Conservation (phyloP, 805 yeast genomes). For the Zygosaccharomyces lentus region DNA sequence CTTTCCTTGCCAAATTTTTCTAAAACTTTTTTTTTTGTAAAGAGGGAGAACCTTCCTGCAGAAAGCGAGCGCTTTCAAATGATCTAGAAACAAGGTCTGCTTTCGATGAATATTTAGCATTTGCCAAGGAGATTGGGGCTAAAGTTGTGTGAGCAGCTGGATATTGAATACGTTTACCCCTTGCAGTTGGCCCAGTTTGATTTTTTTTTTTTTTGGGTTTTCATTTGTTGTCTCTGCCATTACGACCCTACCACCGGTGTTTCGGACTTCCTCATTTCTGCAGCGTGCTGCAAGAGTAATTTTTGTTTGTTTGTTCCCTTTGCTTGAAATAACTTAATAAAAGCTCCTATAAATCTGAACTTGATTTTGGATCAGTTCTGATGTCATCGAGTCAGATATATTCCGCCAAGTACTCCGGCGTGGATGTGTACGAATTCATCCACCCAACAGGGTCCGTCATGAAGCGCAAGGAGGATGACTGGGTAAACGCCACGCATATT, state of each 20-base stretch:
- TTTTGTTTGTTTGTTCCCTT: neutral
- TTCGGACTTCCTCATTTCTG: neutral
- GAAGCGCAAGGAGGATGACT: conserved; percentile 71
- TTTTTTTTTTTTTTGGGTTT: neutral
- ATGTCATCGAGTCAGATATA: conserved; percentile 43
- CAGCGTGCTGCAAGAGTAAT: neutral
- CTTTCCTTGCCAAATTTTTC: neutral
- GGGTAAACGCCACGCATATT: conserved; percentile 95
- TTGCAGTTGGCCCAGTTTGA: neutral
- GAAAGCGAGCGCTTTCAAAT: conserved; percentile 6
- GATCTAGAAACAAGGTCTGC: neutral
- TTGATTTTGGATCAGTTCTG: neutral
- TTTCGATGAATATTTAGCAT: neutral
- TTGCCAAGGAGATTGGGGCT: neutral
- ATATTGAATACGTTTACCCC: neutral
- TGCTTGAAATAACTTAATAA: neutral
- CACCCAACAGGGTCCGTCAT: conserved; percentile 67
- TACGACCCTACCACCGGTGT: neutral
- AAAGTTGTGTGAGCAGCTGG: neutral
- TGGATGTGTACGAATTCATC: conserved; percentile 76
- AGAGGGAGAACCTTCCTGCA: neutral
- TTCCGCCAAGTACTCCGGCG: conserved; percentile 75
- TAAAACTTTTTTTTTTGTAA: conserved; percentile 1
- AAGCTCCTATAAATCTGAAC: neutral
- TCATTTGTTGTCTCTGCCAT: neutral